Evolutionary conservation across 2,329 filamentous ascomycete genomes (phyloP), one percentile per base, ranked within the genome.

Genomic region (Trichophyton schoenleinii): DNA sequence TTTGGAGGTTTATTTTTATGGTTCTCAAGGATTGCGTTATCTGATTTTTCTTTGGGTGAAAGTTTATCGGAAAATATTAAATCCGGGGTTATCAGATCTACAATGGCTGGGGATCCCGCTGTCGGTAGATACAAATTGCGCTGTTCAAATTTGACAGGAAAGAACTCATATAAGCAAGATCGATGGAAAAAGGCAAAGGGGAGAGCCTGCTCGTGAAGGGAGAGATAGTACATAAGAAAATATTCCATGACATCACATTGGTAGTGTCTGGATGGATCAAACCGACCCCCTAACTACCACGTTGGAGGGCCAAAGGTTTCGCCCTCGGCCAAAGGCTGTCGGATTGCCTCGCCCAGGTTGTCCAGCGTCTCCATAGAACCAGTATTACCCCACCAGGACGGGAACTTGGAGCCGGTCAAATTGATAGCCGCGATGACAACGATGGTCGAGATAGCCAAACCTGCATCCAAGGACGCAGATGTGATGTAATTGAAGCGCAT

Each of bases 401-500:
- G 83, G 62, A 82, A 75, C 2, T 70, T 68, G 7, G 79, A 78
- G 38, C 77, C 75, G 1, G 85, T 85, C 65, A 89, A 70, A 61
- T 84, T 83, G 31, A 90, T 74, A 0, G 83, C 80, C 66, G 88
- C 83, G 76, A 90, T 88, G 62, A 89, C 85, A 62, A 89, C 71
- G 41, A 90, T 80, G 0, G 85, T 86, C 38, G 80, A 81, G 20
- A 89, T 71, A 11, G 85, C 83, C 3, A 88, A 78, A 3, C 87
- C 87, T 57, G 81, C 82, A 70, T 89, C 87, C 42, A 90, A 75
- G 0, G 84, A 87, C 0, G 87, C 87, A 20, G 86, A 88, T 0
- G 85, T 83, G 68, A 89, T 80, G 70, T 89, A 90, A 75, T 90
- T 89, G 75, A 88, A 90, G 71, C 86, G 83, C 71, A 87, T 77